These are phyloP conservation scores for Clonostachys solani DNA, from an alignment of 2,329 filamentous ascomycete genomes.

Conservation along the genomic window DNA sequence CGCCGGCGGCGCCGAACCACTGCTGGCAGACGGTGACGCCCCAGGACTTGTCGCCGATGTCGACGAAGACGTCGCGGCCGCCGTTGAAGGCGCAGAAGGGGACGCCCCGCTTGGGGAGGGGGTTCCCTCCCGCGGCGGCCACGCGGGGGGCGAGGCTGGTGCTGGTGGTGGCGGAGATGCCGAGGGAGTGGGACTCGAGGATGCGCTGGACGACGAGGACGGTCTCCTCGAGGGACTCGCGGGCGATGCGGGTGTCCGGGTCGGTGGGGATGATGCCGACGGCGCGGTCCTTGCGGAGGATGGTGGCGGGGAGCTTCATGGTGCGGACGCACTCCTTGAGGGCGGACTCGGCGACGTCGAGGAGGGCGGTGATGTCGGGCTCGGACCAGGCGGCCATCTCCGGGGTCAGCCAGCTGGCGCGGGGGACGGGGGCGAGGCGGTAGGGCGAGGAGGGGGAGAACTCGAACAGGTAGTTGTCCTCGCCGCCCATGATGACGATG, in stretches of 20 bases:
- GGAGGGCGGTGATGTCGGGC: conserved; percentile 69
- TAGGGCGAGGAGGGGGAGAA: conserved; percentile 62
- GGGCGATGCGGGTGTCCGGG: conserved; percentile 63
- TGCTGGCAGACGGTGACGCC: conserved; percentile 89
- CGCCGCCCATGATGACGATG: conserved; percentile 89
- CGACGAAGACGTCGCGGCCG: conserved; percentile 95
- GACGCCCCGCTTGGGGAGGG: conserved; percentile 31
- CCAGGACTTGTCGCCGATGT: conserved; percentile 97
- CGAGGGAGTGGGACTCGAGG: conserved; percentile 68
- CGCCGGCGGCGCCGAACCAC: conserved; percentile 62
- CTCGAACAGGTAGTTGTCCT: conserved; percentile 91
- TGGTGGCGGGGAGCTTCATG: conserved; percentile 71
- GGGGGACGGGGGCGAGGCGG: conserved; percentile 64
- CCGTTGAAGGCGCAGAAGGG: conserved; percentile 99
- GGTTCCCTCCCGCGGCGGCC: conserved; percentile 17
- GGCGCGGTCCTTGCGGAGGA: conserved; percentile 85
- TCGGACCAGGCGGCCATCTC: conserved; percentile 78
- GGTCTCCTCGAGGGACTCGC: conserved; percentile 92
- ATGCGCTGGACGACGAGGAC: conserved; percentile 92
- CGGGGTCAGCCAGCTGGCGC: conserved; percentile 67
- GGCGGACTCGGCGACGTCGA: conserved; percentile 84
- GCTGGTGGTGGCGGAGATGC: background rate
- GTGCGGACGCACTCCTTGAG: conserved; percentile 77
- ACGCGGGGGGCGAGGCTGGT: conserved; percentile 46
- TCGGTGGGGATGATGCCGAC: conserved; percentile 68